Percentiles rank a stretch among this genome's conserved stretches.
Conservation (phyloP, 148 eudicot species). For the Cornus florida region DNA sequence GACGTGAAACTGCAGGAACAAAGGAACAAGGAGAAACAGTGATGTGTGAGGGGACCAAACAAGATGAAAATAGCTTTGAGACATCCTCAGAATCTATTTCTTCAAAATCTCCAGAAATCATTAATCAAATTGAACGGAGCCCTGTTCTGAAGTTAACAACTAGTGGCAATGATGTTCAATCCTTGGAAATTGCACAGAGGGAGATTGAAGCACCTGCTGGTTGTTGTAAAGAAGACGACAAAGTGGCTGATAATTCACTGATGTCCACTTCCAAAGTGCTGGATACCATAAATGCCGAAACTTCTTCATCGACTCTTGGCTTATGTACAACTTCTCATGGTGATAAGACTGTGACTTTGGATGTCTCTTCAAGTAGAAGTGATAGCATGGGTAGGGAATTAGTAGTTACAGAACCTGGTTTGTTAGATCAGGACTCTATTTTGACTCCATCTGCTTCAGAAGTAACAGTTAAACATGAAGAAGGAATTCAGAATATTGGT, state of each 20-base stretch:
- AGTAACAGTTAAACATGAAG: constrained; percentile 31
- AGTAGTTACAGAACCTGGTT: constrained; percentile 25
- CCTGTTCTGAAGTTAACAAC: constrained; percentile 11
- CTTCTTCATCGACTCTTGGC: constrained; percentile 12
- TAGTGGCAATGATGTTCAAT: constrained; percentile 14
- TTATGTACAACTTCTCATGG: constrained; percentile 22
- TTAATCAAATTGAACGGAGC: constrained; percentile 16
- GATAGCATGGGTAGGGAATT: constrained; percentile 24
- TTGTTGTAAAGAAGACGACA: constrained; percentile 15
- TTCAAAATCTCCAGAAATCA: constrained; percentile 14
- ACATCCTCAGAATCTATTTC: constrained; percentile 15
- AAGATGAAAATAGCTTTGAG: constrained; percentile 14
- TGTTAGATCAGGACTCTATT: constrained; percentile 34
- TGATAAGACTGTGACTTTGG: constrained; percentile 23
- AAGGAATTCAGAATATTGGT: constrained; percentile 23
- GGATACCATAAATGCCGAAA: constrained; percentile 15
- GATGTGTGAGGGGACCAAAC: constrained; percentile 21
- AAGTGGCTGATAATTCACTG: constrained; percentile 6
- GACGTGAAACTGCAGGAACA: constrained; percentile 18
- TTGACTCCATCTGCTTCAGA: constrained; percentile 28
- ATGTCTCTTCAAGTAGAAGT: constrained; percentile 13
- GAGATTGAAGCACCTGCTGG: constrained; percentile 13
- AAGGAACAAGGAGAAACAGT: constrained; percentile 22
- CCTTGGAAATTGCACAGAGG: constrained; percentile 17
- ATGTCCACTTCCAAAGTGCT: constrained; percentile 14